A percentile compares a stretch with the other conserved stretches of the same genome.
Conservation (phyloP, 148 eudicot genomes). For the Chenopodium formosanum region DNA sequence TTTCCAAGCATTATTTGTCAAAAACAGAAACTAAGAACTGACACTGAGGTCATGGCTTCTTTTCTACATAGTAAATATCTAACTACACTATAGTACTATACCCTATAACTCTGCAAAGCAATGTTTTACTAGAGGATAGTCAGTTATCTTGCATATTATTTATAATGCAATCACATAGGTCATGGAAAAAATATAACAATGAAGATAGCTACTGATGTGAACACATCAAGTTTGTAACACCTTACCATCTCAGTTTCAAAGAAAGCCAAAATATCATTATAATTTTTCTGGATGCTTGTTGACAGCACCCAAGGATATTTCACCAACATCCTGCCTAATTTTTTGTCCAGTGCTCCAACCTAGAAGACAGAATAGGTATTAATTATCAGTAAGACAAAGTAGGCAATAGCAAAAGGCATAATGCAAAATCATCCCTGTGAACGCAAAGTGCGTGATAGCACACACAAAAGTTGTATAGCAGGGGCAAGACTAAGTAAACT, state of each 20-base stretch:
- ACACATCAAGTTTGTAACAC: background rate
- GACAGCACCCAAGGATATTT: conserved; percentile 94
- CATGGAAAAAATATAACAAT: background rate
- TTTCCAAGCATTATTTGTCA: background rate
- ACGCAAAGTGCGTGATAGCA: background rate
- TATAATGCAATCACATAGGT: background rate
- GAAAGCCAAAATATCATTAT: conserved; percentile 42
- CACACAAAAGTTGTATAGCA: too few species aligned
- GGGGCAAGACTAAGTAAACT: too few species aligned
- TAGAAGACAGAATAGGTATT: conserved; percentile 26
- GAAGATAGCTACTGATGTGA: background rate
- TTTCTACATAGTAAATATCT: background rate
- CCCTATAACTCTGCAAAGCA: background rate
- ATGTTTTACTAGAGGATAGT: background rate
- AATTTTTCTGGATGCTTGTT: conserved; percentile 56
- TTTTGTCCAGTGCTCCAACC: conserved; percentile 45
- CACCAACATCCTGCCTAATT: conserved; percentile 53
- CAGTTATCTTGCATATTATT: background rate
- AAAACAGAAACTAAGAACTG: background rate
- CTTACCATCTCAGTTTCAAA: conserved; percentile 66
- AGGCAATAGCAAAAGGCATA: background rate
- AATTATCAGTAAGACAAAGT: conserved; percentile 1
- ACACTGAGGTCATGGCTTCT: background rate
- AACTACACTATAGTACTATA: background rate
- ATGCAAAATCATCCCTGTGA: background rate